Percentiles rank a stretch among this genome's conserved stretches.
These are phyloP conservation scores for Borovskyia barvae DNA, from an alignment of 208 protist species.

Conservation along the genomic window DNA sequence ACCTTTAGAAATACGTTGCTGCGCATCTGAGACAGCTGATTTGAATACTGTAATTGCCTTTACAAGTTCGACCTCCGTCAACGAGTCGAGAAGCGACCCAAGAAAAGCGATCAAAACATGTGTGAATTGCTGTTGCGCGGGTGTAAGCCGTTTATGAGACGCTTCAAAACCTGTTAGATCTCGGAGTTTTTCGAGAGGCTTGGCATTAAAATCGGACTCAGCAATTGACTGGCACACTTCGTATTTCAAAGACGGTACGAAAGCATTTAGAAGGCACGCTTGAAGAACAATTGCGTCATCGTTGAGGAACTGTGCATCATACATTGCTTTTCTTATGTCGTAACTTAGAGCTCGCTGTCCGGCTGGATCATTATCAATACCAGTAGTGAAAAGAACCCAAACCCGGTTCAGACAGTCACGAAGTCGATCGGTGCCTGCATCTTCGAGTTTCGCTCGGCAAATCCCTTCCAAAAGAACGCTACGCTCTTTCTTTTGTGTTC, in stretches of 20 bases:
- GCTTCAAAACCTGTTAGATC: slow-evolving; percentile 10
- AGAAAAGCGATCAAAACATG: slow-evolving; percentile 45
- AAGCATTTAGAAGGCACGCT: slow-evolving; percentile 42
- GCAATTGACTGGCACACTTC: slow-evolving; percentile 46
- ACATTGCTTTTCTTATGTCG: slow-evolving; percentile 49
- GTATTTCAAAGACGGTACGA: slow-evolving; percentile 60
- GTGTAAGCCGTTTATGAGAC: slow-evolving; percentile 17
- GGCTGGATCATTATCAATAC: slow-evolving; percentile 56
- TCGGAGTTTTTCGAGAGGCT: neutral
- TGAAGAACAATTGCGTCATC: slow-evolving; percentile 50
- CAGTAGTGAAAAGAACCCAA: slow-evolving; percentile 64
- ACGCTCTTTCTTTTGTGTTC: slow-evolving; percentile 47
- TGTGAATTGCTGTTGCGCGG: slow-evolving; percentile 42
- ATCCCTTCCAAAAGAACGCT: slow-evolving; percentile 40
- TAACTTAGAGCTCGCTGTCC: slow-evolving; percentile 53
- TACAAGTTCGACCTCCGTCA: slow-evolving; percentile 62
- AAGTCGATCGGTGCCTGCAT: slow-evolving; percentile 30
- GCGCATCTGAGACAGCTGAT: slow-evolving; percentile 52
- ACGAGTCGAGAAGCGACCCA: slow-evolving; percentile 60
- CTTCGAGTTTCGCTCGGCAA: slow-evolving; percentile 24
- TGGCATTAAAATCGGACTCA: slow-evolving; percentile 32
- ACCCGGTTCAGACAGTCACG: slow-evolving; percentile 57
- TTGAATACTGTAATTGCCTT: slow-evolving; percentile 49
- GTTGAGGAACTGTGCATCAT: slow-evolving; percentile 51
- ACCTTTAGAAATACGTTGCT: slow-evolving; percentile 51